Evolutionary conservation across 495 filamentous ascomycete species (phyloP).

Genomic region (Penicillium tannophilum): DNA sequence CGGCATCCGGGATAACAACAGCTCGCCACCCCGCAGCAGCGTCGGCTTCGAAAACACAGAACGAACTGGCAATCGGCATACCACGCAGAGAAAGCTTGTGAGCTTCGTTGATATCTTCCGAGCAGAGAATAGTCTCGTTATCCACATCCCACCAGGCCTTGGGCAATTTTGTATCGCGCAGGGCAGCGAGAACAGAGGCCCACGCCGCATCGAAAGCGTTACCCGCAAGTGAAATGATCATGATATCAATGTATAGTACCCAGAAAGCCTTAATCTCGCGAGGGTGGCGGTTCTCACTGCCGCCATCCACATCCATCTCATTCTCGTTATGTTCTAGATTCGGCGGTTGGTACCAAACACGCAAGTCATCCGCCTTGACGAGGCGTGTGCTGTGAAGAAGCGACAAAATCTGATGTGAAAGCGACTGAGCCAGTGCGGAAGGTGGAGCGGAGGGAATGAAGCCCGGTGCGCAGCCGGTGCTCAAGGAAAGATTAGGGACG

Average conservation of each 20-base stretch:
- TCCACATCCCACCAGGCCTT: constrained; percentile 85
- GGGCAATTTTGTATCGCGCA: constrained; percentile 78
- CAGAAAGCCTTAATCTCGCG: constrained; percentile 80
- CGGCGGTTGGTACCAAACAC: constrained; percentile 66
- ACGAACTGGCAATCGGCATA: constrained; percentile 71
- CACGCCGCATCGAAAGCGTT: constrained; percentile 90
- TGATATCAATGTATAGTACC: constrained; percentile 89
- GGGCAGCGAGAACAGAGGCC: constrained; percentile 79
- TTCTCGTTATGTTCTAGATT: constrained; percentile 44
- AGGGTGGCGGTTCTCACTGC: constrained; percentile 17
- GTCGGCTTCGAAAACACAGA: constrained; percentile 71
- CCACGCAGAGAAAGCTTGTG: constrained; percentile 54
- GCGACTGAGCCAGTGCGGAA: constrained; percentile 74
- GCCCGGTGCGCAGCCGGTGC: constrained; percentile 83
- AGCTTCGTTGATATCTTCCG: constrained; percentile 52
- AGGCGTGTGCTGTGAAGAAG: constrained; percentile 70
- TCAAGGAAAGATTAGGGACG: constrained; percentile 89
- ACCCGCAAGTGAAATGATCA: constrained; percentile 88
- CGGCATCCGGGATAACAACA: constrained; percentile 42
- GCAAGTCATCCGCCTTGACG: constrained; percentile 61
- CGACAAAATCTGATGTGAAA: constrained; percentile 73
- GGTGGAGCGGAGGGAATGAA: constrained; percentile 85
- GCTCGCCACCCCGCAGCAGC: constrained; percentile 47
- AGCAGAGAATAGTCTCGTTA: constrained; percentile 74
- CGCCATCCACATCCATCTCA: constrained; percentile 46